Base-by-base conservation (phyloP, 495 filamentous ascomycete genomes). In the Baudoinia panamericana region DNA sequence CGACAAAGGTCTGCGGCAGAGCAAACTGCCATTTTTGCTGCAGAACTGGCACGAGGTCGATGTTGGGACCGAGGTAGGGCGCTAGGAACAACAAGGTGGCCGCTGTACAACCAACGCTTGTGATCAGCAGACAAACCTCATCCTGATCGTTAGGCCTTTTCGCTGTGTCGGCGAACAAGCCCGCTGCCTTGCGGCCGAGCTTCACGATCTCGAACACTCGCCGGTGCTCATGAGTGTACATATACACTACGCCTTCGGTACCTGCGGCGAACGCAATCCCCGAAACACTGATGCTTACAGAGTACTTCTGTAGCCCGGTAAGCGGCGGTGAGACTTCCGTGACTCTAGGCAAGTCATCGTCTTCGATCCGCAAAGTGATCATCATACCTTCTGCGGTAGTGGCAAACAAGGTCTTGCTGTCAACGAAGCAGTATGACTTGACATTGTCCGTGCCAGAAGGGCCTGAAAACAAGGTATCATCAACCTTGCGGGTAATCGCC, bases 361-460 rank as follows among this genome's bases (percentile, higher is more conserved):
- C 18, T 2, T 30, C 1, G 6, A 42, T 19, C 6, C 32, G 12
- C 3, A 51, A 2, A 13, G 18, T n/a, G 12, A 46, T 18, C 10
- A 50, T 13, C 79, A 81, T n/a, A 60, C 64, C 10, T 62, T 65
- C 1, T 78, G 76, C 3, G 20, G 42, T 51, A 17, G 69, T 75
- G 2, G 64, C 65, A 33, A 87, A 54, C 15, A 90, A 55, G 12
- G 57, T 58, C 29, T 68, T 58, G 1, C 69, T 55, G 2, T 69
- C 68, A 17, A 86, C 53, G 45, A 86, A 85, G 8, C 64, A 65
- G 50, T 83, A 88, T 23, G 68, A 58, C 46, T 73, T 78, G 41
- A 79, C 71, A 5, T 53, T 50, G 39, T 78, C 70, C 33, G 67
- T 21, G 7, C 15, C 22, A n/a, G n/a, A n/a, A n/a, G n/a, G n/a